Percentiles rank a stretch among this genome's conserved stretches.
phyloP scores from a whole-genome alignment of 208 protist genomes.

The Willaertia magna region DNA sequence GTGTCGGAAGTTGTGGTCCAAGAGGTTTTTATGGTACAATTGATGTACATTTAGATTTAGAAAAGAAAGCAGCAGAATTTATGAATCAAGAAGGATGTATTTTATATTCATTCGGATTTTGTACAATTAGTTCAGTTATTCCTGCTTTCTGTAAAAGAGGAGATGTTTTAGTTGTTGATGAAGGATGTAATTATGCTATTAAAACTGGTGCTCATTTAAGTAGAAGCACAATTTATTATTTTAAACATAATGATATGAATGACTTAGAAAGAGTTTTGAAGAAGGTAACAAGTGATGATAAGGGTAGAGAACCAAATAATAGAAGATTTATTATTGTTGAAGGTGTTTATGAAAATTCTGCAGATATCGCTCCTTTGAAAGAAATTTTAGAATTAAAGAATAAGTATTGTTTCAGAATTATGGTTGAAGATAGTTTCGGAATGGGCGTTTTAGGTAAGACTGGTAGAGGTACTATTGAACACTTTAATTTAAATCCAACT shows the following conservation, averaged over 20 bases:
- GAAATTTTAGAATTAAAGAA: slow-evolving; percentile 75
- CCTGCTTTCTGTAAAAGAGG: slow-evolving; percentile 72
- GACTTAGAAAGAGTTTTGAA: slow-evolving; percentile 67
- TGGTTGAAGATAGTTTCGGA: slow-evolving; percentile 88
- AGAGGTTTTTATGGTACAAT: slow-evolving; percentile 93
- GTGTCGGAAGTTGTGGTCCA: slow-evolving; percentile 89
- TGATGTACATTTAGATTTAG: slow-evolving; percentile 80
- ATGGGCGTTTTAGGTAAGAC: slow-evolving; percentile 82
- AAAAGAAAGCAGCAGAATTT: slow-evolving; percentile 72
- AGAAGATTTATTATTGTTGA: slow-evolving; percentile 84
- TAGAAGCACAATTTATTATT: slow-evolving; percentile 59
- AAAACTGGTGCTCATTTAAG: slow-evolving; percentile 71
- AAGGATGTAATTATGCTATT: slow-evolving; percentile 54
- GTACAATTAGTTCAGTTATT: slow-evolving; percentile 82
- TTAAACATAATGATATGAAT: slow-evolving; percentile 85
- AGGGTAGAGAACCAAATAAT: slow-evolving; percentile 38
- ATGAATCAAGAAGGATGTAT: slow-evolving; percentile 63
- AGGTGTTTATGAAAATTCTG: slow-evolving; percentile 76
- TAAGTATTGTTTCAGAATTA: slow-evolving; percentile 60
- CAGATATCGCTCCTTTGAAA: slow-evolving; percentile 64
- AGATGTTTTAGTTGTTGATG: slow-evolving; percentile 81
- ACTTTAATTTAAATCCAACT: slow-evolving; percentile 61
- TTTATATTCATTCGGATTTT: slow-evolving; percentile 85
- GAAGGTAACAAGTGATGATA: slow-evolving; percentile 48
- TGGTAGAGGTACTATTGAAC: slow-evolving; percentile 79